Conservation (phyloP, 768 basidiomycete species). For the Scleroderma citrinum region DNA sequence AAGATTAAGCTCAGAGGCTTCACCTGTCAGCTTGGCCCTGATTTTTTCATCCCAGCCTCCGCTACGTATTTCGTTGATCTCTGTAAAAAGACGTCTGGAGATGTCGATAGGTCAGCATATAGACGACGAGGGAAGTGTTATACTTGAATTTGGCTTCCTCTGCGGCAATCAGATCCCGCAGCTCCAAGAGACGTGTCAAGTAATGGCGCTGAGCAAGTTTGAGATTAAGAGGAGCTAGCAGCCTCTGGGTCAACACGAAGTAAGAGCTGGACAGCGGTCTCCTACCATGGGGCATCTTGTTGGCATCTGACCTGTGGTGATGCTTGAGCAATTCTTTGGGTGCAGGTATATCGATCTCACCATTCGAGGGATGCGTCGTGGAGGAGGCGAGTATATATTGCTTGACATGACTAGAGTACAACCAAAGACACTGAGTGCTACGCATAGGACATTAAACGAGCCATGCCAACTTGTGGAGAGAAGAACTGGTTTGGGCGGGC, state of each 20-base stretch:
- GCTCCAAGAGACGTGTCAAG: constrained; percentile 58
- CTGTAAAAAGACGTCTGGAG: constrained; percentile 54
- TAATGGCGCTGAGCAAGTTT: constrained; percentile 75
- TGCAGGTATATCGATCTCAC: constrained; percentile 33
- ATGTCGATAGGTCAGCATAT: not conserved
- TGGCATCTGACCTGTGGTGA: constrained; percentile 41
- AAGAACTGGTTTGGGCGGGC: constrained; percentile 60
- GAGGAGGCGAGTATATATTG: constrained; percentile 64
- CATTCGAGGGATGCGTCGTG: constrained; percentile 57
- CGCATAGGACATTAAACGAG: constrained; percentile 7
- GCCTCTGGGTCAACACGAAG: constrained; percentile 4
- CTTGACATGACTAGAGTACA: constrained; percentile 54
- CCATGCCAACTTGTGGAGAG: constrained; percentile 51
- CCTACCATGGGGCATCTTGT: constrained; percentile 49
- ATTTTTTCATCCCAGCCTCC: constrained; percentile 61
- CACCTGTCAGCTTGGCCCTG: constrained; percentile 24
- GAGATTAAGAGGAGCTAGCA: constrained; percentile 56
- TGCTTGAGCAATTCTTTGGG: constrained; percentile 6
- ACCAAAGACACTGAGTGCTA: constrained; percentile 12
- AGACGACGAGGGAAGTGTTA: constrained; percentile 9
- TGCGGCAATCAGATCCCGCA: constrained; percentile 60
- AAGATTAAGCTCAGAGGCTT: constrained; percentile 1
- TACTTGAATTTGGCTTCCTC: constrained; percentile 82
- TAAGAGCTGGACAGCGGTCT: not conserved
- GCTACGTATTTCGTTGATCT: constrained; percentile 71